phyloP scores from a whole-genome alignment of 2,329 filamentous ascomycete genomes.

The Reticulascus tulasneorum region DNA sequence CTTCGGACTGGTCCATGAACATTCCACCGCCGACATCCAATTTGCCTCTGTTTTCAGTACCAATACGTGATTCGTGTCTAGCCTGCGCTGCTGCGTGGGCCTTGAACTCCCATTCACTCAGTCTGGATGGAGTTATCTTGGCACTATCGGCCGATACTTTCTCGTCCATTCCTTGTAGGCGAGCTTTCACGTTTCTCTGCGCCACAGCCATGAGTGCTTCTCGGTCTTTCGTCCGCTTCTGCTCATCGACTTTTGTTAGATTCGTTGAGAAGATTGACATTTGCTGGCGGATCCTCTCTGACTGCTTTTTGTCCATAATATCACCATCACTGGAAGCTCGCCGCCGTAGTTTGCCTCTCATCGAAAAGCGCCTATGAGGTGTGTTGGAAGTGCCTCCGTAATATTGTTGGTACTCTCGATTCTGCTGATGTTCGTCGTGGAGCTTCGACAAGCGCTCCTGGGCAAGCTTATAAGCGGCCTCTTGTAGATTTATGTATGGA shows the following conservation, averaged over 20 bases:
- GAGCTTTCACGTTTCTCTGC: slow-evolving; percentile 78
- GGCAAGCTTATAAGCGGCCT: slow-evolving; percentile 81
- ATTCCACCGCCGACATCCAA: slow-evolving; percentile 75
- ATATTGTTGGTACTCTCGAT: slow-evolving; percentile 67
- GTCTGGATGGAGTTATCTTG: slow-evolving; percentile 62
- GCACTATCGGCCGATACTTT: slow-evolving; percentile 74
- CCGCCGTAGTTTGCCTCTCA: slow-evolving; percentile 53
- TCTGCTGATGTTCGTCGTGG: slow-evolving; percentile 63
- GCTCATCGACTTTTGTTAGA: slow-evolving; percentile 63
- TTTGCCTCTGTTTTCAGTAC: slow-evolving; percentile 42
- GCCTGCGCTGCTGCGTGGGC: slow-evolving; percentile 66
- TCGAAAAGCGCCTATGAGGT: slow-evolving; percentile 40
- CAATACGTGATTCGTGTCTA: slow-evolving; percentile 48
- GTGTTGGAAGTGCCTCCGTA: slow-evolving; percentile 54
- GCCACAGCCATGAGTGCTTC: slow-evolving; percentile 73
- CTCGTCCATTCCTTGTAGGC: slow-evolving; percentile 77
- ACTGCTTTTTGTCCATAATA: slow-evolving; percentile 62
- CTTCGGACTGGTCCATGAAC: slow-evolving; percentile 72
- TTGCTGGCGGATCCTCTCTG: slow-evolving; percentile 69
- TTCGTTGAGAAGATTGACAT: slow-evolving; percentile 74
- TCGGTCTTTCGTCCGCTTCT: slow-evolving; percentile 72
- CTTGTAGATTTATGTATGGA: slow-evolving; percentile 66
- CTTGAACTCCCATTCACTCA: slow-evolving; percentile 75
- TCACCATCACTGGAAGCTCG: slow-evolving; percentile 66
- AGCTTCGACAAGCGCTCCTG: slow-evolving; percentile 79